phyloP scores from a whole-genome alignment of 345 rosid genomes.

The Carallia pectinifolia region DNA sequence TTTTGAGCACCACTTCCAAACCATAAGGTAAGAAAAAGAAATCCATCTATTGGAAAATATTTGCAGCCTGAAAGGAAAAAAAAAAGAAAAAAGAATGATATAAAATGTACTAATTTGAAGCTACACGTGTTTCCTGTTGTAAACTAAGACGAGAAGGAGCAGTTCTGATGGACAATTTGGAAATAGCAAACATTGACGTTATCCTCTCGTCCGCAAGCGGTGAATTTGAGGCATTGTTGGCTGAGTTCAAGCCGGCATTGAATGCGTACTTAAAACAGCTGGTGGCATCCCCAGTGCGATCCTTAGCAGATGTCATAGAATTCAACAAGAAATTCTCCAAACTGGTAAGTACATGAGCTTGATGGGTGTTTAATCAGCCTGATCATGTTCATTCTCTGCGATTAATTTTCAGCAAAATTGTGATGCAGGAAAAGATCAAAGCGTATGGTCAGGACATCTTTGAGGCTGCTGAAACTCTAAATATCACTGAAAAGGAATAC shows the following conservation, averaged over 20 bases:
- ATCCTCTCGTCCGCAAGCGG: conserved; percentile 28
- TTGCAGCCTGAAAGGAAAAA: too few relatives aligned
- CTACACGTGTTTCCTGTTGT: neutral
- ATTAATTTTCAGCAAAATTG: neutral
- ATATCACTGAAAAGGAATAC: conserved; percentile 29
- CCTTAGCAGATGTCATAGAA: conserved; percentile 55
- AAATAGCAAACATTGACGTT: conserved; percentile 36
- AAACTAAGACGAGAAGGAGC: conserved; percentile 49
- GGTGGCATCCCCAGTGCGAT: conserved; percentile 49
- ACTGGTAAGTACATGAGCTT: conserved; percentile 25
- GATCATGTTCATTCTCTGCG: too few relatives aligned
- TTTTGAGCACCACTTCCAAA: conserved; percentile 45
- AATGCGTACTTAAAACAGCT: conserved; percentile 47
- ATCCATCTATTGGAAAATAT: neutral
- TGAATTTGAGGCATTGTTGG: conserved; percentile 35
- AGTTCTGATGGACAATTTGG: conserved; percentile 40
- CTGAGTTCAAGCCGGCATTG: conserved; percentile 56
- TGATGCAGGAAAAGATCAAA: conserved; percentile 47
- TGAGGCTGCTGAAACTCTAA: conserved; percentile 39
- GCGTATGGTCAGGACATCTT: conserved; percentile 47
- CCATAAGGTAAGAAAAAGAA: conserved; percentile 37
- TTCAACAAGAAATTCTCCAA: conserved; percentile 44
- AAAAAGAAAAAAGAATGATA: too few relatives aligned
- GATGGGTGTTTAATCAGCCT: too few relatives aligned
- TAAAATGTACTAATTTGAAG: too few relatives aligned